Evolutionary conservation across 1,139 yeast genomes (phyloP).

Genomic region (Kodamaea fungicola): DNA sequence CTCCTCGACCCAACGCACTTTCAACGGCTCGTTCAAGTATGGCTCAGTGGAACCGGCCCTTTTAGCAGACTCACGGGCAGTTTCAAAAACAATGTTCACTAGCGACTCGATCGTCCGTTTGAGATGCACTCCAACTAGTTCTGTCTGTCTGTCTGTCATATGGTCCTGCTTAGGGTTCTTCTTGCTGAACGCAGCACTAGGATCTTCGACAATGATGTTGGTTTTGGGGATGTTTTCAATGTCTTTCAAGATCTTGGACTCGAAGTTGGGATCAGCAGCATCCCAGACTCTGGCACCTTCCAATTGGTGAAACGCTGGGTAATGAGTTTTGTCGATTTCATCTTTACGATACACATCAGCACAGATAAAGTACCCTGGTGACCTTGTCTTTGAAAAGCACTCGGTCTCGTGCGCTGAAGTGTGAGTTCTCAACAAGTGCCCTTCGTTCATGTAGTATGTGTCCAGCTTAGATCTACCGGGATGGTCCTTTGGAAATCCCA

Average conservation of each 20-base stretch:
- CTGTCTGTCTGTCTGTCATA: conserved; percentile 68
- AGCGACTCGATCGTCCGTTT: conserved; percentile 81
- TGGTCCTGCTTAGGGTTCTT: conserved; percentile 78
- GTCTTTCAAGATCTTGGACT: conserved; percentile 47
- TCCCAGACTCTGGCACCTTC: conserved; percentile 94
- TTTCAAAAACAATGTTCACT: conserved; percentile 79
- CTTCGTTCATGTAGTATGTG: conserved; percentile 81
- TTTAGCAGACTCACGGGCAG: conserved; percentile 66
- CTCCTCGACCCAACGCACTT: conserved; percentile 92
- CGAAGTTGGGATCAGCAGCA: conserved; percentile 39
- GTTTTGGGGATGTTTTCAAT: conserved; percentile 66
- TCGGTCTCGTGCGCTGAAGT: conserved; percentile 95
- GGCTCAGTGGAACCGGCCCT: conserved; percentile 61
- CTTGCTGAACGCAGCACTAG: conserved; percentile 45
- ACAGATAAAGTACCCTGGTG: conserved; percentile 87
- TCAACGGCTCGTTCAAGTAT: conserved; percentile 70
- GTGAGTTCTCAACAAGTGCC: conserved; percentile 77
- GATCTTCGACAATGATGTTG: conserved; percentile 75
- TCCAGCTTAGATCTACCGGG: conserved; percentile 93
- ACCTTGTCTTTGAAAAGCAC: conserved; percentile 61
- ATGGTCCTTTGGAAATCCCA: conserved; percentile 89
- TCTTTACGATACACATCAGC: conserved; percentile 97
- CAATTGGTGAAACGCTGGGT: conserved; percentile 97
- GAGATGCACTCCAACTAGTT: conserved; percentile 69
- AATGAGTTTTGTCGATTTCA: conserved; percentile 92